These are phyloP conservation scores for Pleurotus citrinopileatus DNA, from an alignment of 768 basidiomycete genomes.

Conservation along the genomic window DNA sequence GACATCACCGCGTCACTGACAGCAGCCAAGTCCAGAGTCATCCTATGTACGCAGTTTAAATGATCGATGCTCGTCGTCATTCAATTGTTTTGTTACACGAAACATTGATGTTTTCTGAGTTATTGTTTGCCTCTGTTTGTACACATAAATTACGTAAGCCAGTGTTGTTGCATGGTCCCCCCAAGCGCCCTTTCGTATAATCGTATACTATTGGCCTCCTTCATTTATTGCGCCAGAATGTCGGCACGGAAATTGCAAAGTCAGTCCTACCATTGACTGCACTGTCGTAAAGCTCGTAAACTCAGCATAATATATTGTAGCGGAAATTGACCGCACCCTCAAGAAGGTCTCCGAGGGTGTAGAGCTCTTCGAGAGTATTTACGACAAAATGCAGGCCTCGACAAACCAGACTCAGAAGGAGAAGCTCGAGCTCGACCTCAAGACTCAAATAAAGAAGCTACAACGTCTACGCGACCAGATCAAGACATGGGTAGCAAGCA, in stretches of 20 bases:
- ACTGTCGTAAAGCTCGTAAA: too few relatives aligned
- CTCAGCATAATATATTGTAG: slow-evolving; percentile 43
- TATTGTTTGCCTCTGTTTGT: too few relatives aligned
- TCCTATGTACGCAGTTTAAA: too few relatives aligned
- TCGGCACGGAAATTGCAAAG: slow-evolving; percentile 69
- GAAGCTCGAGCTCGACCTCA: slow-evolving; percentile 48
- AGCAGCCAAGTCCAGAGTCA: too few relatives aligned
- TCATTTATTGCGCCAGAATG: background rate
- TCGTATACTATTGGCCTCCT: background rate
- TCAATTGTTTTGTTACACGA: too few relatives aligned
- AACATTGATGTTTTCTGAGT: too few relatives aligned
- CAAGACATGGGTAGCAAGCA: slow-evolving; percentile 97
- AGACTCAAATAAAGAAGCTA: slow-evolving; percentile 97
- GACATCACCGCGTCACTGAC: too few relatives aligned
- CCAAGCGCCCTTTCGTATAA: background rate
- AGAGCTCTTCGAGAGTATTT: slow-evolving; percentile 91
- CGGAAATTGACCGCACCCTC: slow-evolving; percentile 97
- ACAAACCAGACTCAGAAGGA: slow-evolving; percentile 77
- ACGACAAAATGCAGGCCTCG: slow-evolving; percentile 96
- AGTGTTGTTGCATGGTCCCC: too few relatives aligned
- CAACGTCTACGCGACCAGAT: slow-evolving; percentile 99
- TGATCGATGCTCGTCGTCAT: too few relatives aligned
- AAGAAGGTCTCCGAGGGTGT: slow-evolving; percentile 98
- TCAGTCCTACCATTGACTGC: slow-evolving; percentile 26
- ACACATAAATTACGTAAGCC: too few relatives aligned